These are phyloP conservation scores for Alliaria petiolata DNA, from an alignment of 345 rosid genomes.

Conservation along the genomic window DNA sequence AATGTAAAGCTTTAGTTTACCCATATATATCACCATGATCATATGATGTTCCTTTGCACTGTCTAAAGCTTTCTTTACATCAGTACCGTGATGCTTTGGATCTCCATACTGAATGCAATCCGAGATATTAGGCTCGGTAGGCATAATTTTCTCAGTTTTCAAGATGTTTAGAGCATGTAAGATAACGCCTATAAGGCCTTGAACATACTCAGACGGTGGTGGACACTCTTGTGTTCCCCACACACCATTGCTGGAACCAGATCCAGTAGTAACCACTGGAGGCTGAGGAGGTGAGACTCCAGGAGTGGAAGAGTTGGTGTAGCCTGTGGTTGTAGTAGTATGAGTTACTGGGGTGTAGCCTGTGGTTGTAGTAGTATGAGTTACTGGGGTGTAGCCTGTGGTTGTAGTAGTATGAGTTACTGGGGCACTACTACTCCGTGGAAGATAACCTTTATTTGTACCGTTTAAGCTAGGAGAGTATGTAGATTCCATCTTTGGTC, in stretches of 20 bases:
- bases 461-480: constrained; percentile 25
- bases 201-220: constrained; percentile 60
- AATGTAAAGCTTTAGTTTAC: constrained; percentile 58
- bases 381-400: constrained; percentile 6
- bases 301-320: constrained; percentile 17
- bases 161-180: constrained; percentile 67
- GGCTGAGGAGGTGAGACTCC: constrained; percentile 31
- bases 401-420: constrained; percentile 7
- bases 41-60: constrained; percentile 61
- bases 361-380: constrained; percentile 5
- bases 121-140: constrained; percentile 66
- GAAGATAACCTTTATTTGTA: constrained; percentile 31
- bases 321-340: background rate
- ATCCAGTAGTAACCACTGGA: constrained; percentile 17
- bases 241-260: constrained; percentile 31
- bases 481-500: constrained; percentile 26
- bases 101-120: constrained; percentile 79
- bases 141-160: constrained; percentile 67
- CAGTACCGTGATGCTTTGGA: constrained; percentile 53
- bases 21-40: constrained; percentile 51
- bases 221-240: constrained; percentile 58
- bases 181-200: constrained; percentile 80
- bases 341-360: constrained; percentile 6
- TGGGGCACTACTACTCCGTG: constrained; percentile 16
- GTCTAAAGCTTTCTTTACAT: constrained; percentile 66